phyloP scores from a whole-genome alignment of 1,284 basidiomycete species.

The Afroboletus lepidellus region DNA sequence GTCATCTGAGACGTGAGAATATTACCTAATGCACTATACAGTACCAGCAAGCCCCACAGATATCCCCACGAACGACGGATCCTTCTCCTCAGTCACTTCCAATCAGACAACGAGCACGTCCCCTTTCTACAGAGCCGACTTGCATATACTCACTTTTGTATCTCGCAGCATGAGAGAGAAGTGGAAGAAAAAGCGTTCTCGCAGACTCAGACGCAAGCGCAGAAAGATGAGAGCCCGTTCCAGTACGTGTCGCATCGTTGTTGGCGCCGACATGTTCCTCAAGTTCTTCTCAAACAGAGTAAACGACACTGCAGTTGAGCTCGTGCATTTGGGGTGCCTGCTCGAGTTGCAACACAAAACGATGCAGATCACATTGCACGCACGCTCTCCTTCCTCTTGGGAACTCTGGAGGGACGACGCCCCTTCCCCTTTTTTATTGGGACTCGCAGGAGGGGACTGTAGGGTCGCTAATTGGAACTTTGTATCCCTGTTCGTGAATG shows the following conservation, averaged over 20 bases:
- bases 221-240: slow-evolving; percentile 91
- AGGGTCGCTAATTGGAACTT: slow-evolving; percentile 19
- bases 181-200: slow-evolving; percentile 89
- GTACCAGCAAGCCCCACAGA: slow-evolving; percentile 31
- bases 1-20: slow-evolving; percentile 20
- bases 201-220: slow-evolving; percentile 84
- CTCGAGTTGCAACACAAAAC: slow-evolving; percentile 12
- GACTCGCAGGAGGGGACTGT: slow-evolving; percentile 25
- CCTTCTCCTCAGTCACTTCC: slow-evolving; percentile 26
- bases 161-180: slow-evolving; percentile 77
- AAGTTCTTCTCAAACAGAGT: slow-evolving; percentile 24
- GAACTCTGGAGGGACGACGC: slow-evolving; percentile 19
- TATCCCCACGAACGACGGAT: slow-evolving; percentile 8
- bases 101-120: slow-evolving; percentile 33
- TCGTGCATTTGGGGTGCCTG: slow-evolving; percentile 26
- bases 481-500: slow-evolving; percentile 26
- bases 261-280: neutral
- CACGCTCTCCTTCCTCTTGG: slow-evolving; percentile 27
- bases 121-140: neutral
- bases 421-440: slow-evolving; percentile 23
- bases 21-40: slow-evolving; percentile 37
- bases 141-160: neutral
- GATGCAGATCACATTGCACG: slow-evolving; percentile 24
- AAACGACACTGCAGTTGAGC: slow-evolving; percentile 29
- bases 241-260: slow-evolving; percentile 54